phyloP scores from a whole-genome alignment of 495 filamentous ascomycete genomes.

The Cercophora samala region DNA sequence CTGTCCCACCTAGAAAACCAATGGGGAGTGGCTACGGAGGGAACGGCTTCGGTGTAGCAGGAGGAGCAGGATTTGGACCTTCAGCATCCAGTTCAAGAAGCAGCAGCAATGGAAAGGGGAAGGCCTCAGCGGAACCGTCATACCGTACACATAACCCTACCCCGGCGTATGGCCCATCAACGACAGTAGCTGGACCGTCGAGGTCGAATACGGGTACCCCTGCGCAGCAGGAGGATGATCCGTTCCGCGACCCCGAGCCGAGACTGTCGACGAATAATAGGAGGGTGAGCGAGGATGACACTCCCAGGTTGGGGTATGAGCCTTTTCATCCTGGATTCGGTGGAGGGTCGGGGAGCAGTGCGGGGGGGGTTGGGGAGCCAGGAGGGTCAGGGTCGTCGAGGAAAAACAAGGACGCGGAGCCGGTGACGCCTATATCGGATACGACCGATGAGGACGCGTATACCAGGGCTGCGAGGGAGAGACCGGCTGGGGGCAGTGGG shows the following conservation, averaged over 20 bases:
- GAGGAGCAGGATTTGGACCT: slow-evolving; percentile 1
- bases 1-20: not conserved
- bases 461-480: slow-evolving; percentile 15
- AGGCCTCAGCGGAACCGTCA: slow-evolving; percentile 24
- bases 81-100: slow-evolving; percentile 6
- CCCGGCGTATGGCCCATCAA: not conserved
- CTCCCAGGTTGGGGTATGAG: slow-evolving; percentile 39
- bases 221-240: slow-evolving; percentile 39
- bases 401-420: slow-evolving; percentile 12
- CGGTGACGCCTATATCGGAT: slow-evolving; percentile 28
- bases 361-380: not conserved
- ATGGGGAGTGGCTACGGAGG: slow-evolving; percentile 20
- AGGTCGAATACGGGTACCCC: slow-evolving; percentile 38
- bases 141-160: slow-evolving; percentile 22
- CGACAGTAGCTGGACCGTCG: slow-evolving; percentile 31
- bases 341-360: not conserved
- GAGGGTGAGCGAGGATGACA: slow-evolving; percentile 21
- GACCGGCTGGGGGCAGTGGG: not conserved
- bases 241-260: slow-evolving; percentile 44
- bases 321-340: slow-evolving; percentile 54
- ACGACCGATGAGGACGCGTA: slow-evolving; percentile 22
- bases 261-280: slow-evolving; percentile 25
- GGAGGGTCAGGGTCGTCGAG: slow-evolving; percentile 8
- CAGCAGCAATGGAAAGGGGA: slow-evolving; percentile 42
- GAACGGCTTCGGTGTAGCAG: slow-evolving; percentile 16